Evolutionary conservation across 2,329 filamentous ascomycete species (phyloP).

Genomic region (Cladosporium colombiae): DNA sequence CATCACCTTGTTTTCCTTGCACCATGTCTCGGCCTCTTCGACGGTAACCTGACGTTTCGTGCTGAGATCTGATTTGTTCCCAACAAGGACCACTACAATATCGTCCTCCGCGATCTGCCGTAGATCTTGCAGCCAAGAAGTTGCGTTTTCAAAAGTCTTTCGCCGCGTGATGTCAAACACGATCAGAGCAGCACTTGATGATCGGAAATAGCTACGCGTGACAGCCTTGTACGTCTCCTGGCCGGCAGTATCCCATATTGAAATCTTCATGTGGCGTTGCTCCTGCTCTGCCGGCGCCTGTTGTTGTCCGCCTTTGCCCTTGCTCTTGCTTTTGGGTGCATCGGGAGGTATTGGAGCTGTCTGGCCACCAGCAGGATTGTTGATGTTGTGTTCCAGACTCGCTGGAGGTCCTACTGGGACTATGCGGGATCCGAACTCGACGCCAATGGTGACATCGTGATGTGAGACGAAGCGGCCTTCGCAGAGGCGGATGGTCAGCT

Average conservation of each 20-base stretch:
- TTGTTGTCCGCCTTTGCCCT: slow-evolving; percentile 34
- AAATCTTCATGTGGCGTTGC: slow-evolving; percentile 86
- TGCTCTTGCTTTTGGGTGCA: slow-evolving; percentile 22
- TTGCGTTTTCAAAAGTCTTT: slow-evolving; percentile 82
- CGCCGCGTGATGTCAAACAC: slow-evolving; percentile 93
- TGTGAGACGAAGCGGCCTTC: slow-evolving; percentile 92
- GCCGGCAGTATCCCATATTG: slow-evolving; percentile 92
- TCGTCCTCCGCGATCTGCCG: slow-evolving; percentile 93
- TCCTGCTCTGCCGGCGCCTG: slow-evolving; percentile 39
- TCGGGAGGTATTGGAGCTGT: slow-evolving; percentile 23
- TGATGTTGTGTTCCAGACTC: slow-evolving; percentile 58
- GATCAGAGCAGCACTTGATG: slow-evolving; percentile 73
- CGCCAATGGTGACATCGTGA: slow-evolving; percentile 96
- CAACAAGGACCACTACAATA: slow-evolving; percentile 91
- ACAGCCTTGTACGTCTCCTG: slow-evolving; percentile 98
- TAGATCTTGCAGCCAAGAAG: slow-evolving; percentile 90
- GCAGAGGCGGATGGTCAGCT: slow-evolving; percentile 91
- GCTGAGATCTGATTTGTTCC: slow-evolving; percentile 84
- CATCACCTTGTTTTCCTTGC: slow-evolving; percentile 77
- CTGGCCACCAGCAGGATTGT: slow-evolving; percentile 45
- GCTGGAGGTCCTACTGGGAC: slow-evolving; percentile 86
- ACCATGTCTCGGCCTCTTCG: slow-evolving; percentile 89
- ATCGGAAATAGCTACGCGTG: slow-evolving; percentile 79
- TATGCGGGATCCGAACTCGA: slow-evolving; percentile 92
- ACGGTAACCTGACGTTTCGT: slow-evolving; percentile 71